Percentiles rank a stretch among this genome's conserved stretches.
Evolutionary conservation across 306 rosid species (phyloP).

Genomic region (Alnus glutinosa): DNA sequence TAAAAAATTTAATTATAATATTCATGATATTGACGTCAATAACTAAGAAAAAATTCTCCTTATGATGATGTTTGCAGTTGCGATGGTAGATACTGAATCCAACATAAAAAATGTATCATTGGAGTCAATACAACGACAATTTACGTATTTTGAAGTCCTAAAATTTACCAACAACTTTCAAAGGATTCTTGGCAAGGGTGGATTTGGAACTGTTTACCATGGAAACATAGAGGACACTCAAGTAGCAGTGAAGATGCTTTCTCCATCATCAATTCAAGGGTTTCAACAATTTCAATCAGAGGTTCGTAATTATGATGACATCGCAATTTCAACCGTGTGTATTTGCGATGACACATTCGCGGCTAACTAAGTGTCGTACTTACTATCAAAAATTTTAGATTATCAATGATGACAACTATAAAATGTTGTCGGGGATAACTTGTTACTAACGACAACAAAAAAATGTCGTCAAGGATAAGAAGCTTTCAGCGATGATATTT

Average conservation of each 20-base stretch:
- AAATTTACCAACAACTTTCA: slow-evolving; percentile 47
- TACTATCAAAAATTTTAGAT: too few species aligned
- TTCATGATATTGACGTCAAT: background rate
- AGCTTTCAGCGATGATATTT: too few species aligned
- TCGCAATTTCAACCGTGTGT: too few species aligned
- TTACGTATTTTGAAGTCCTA: slow-evolving; percentile 36
- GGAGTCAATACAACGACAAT: slow-evolving; percentile 34
- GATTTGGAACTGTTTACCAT: slow-evolving; percentile 52
- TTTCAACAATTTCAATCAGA: slow-evolving; percentile 38
- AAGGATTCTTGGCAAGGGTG: slow-evolving; percentile 51
- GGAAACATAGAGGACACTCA: slow-evolving; percentile 41
- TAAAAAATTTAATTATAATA: background rate
- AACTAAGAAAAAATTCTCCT: background rate
- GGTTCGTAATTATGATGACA: too few species aligned
- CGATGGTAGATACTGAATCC: background rate
- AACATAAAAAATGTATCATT: background rate
- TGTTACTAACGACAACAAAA: too few species aligned
- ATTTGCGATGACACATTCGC: too few species aligned
- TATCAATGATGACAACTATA: too few species aligned
- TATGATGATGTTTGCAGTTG: background rate
- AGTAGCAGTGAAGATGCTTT: slow-evolving; percentile 64
- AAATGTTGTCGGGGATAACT: too few species aligned
- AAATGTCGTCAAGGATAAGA: too few species aligned
- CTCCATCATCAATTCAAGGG: slow-evolving; percentile 43
- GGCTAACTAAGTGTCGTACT: too few species aligned